Percentiles rank a stretch among this genome's conserved stretches.
Evolutionary conservation across 139 green algal species (phyloP).

Genomic region (Coccomyxa sp.): DNA sequence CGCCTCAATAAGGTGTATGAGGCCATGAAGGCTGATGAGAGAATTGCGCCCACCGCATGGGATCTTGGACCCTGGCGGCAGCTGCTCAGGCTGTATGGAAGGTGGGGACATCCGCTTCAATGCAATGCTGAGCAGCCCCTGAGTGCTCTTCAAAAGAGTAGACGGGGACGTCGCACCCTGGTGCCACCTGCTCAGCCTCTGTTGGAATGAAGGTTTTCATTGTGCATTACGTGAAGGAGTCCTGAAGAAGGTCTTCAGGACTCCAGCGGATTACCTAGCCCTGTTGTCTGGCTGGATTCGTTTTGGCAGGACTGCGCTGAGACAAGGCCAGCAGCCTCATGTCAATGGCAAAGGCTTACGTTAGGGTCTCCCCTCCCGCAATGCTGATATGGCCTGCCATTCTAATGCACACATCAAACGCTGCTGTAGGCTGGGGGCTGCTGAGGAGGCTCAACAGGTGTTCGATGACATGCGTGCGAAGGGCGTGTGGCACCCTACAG

Average conservation of each 20-base stretch:
- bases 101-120: not conserved
- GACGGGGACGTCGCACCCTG: not conserved
- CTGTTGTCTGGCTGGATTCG: not conserved
- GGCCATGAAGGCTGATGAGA: no score
- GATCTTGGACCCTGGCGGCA: not conserved
- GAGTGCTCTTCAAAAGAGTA: not conserved
- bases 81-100: not conserved
- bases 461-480: constrained; percentile 4
- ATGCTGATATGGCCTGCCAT: no score
- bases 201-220: no score
- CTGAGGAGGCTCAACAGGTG: not conserved
- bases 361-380: no score
- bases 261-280: not conserved
- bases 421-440: not conserved
- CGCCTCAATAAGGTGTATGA: no score
- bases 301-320: not conserved
- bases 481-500: not conserved
- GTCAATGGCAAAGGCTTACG: not conserved
- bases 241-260: no score
- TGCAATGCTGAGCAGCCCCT: not conserved
- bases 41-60: not conserved
- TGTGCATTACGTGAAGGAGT: no score
- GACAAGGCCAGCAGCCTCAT: not conserved
- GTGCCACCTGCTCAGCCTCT: not conserved
- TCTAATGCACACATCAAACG: no score